These are phyloP conservation scores for Dactylonectria estremocensis DNA, from an alignment of 2,329 filamentous ascomycete species.

Conservation along the genomic window DNA sequence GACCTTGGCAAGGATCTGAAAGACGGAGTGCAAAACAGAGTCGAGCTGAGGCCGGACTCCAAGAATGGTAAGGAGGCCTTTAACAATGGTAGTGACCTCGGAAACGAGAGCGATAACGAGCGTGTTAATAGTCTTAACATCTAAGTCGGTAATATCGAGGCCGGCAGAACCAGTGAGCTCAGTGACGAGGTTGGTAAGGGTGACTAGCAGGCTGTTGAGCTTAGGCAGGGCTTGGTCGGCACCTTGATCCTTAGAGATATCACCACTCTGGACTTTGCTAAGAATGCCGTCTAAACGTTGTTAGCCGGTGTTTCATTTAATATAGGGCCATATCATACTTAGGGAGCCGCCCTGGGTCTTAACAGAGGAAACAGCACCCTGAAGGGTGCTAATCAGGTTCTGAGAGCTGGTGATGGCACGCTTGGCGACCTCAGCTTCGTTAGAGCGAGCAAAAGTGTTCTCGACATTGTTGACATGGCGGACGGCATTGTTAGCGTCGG, in stretches of 20 bases:
- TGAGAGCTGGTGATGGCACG: too few relatives aligned
- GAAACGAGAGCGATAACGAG: slow-evolving; percentile 33
- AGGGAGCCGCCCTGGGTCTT: too few relatives aligned
- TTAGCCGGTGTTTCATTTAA: not conserved
- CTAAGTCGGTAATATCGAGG: slow-evolving; percentile 34
- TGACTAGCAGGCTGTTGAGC: slow-evolving; percentile 33
- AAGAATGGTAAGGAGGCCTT: slow-evolving; percentile 32
- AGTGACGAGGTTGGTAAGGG: slow-evolving; percentile 38
- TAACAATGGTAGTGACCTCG: slow-evolving; percentile 36
- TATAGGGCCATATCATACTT: too few relatives aligned
- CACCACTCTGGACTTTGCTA: slow-evolving; percentile 30
- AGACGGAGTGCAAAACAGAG: slow-evolving; percentile 40
- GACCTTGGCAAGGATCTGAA: slow-evolving; percentile 40
- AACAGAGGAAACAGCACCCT: too few relatives aligned
- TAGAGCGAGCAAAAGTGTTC: not conserved
- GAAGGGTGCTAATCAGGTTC: too few relatives aligned
- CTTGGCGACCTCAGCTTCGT: too few relatives aligned
- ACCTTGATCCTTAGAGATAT: slow-evolving; percentile 36
- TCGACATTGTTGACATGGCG: slow-evolving; percentile 16
- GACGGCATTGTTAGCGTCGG: slow-evolving; percentile 10
- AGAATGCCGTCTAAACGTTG: slow-evolving; percentile 21
- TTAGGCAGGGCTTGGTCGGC: slow-evolving; percentile 24
- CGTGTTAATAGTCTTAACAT: slow-evolving; percentile 38
- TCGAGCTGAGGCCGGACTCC: slow-evolving; percentile 36
- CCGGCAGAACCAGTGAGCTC: slow-evolving; percentile 36